Conservation (phyloP, 176 grass and related monocot species). For the Metroxylon sagu region DNA sequence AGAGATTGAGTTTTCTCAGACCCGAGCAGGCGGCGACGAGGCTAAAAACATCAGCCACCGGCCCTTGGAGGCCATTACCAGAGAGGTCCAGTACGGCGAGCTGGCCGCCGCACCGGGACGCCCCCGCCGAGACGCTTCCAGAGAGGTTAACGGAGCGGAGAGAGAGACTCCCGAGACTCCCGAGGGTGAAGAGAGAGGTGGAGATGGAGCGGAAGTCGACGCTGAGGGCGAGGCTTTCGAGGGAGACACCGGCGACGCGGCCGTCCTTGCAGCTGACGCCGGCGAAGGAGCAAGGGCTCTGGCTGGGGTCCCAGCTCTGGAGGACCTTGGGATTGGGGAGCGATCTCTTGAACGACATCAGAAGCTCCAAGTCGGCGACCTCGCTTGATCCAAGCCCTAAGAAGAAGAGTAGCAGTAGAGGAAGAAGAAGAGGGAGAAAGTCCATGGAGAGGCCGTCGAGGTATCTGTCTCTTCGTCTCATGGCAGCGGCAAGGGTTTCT, state of each 20-base stretch:
- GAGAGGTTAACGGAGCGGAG: constrained; percentile 9
- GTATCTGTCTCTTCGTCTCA: neutral
- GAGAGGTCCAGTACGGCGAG: constrained; percentile 15
- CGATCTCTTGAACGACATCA: constrained; percentile 13
- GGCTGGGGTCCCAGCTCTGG: constrained; percentile 4
- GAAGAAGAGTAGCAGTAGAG: neutral
- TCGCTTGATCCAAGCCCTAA: neutral
- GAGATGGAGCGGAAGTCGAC: constrained; percentile 6
- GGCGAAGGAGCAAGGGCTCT: constrained; percentile 1
- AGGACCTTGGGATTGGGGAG: constrained; percentile 9
- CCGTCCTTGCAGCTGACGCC: constrained; percentile 8
- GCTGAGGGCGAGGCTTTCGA: constrained; percentile 3
- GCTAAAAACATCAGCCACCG: neutral
- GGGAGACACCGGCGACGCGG: neutral
- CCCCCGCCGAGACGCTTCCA: neutral
- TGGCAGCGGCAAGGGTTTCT: neutral
- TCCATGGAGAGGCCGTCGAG: neutral
- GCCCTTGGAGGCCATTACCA: constrained; percentile 3
- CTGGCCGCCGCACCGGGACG: neutral
- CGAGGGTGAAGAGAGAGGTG: constrained; percentile 2
- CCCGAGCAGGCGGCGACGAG: constrained; percentile 7
- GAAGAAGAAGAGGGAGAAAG: neutral
- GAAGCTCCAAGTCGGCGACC: constrained; percentile 18
- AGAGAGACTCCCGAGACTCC: neutral
- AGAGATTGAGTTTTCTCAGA: constrained; percentile 20